Conservation (phyloP, 495 filamentous ascomycete genomes). For the Symbiotaphrina buchneri region DNA sequence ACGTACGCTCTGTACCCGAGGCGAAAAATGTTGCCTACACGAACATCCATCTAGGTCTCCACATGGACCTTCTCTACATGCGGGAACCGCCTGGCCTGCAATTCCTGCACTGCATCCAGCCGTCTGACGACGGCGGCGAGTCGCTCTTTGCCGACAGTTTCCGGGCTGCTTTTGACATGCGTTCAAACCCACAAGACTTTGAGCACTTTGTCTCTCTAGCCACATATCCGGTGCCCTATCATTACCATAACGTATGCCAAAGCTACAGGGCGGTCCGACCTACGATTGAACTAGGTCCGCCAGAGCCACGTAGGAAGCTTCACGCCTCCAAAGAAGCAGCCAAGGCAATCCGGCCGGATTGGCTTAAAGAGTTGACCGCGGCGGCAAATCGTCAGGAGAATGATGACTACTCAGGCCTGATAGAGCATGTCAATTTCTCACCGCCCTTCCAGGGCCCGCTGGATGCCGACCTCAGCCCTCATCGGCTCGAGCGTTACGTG, state of each 20-base stretch:
- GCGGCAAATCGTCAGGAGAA: too few species aligned
- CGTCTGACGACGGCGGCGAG: conserved; percentile 51
- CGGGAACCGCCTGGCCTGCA: conserved; percentile 56
- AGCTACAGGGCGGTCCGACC: conserved; percentile 29
- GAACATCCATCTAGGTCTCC: conserved; percentile 48
- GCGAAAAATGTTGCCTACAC: conserved; percentile 91
- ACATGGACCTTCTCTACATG: conserved; percentile 90
- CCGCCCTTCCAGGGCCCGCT: conserved; percentile 41
- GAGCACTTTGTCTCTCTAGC: conserved; percentile 16
- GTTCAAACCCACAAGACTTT: neutral
- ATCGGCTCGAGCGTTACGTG: conserved; percentile 9
- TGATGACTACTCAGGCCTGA: too few species aligned
- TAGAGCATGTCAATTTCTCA: conserved; percentile 41
- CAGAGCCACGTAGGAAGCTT: neutral
- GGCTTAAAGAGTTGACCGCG: too few species aligned
- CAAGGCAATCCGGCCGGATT: too few species aligned
- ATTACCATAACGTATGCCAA: conserved; percentile 46
- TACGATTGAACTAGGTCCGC: conserved; percentile 22
- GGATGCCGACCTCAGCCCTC: conserved; percentile 5
- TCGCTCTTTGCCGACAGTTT: conserved; percentile 63
- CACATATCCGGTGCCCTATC: conserved; percentile 27
- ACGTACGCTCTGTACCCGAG: conserved; percentile 51
- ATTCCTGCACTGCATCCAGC: conserved; percentile 66
- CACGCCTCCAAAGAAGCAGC: too few species aligned
- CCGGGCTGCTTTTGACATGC: conserved; percentile 20